Evolutionary conservation across 2,329 filamentous ascomycete genomes (phyloP).

Genomic region (Teratosphaeria gauchensis): DNA sequence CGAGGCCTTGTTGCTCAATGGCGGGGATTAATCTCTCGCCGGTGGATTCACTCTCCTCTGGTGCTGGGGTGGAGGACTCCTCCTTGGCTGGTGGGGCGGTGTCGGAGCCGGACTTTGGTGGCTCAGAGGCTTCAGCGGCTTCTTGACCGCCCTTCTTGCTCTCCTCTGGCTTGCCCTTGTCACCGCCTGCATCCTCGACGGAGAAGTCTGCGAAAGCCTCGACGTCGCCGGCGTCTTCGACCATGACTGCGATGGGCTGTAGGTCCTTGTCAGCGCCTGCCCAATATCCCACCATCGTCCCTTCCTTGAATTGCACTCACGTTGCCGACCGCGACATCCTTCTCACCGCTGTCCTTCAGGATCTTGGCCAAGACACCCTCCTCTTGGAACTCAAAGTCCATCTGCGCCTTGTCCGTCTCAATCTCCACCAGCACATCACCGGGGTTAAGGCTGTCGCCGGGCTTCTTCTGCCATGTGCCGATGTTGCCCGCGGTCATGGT

Average conservation of each 20-base stretch:
- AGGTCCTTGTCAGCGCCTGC: background rate
- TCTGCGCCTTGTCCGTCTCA: conserved; percentile 99
- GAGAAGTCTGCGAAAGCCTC: conserved; percentile 82
- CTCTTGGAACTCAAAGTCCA: conserved; percentile 99
- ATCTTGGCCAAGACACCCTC: conserved; percentile 93
- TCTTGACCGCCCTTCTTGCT: conserved; percentile 54
- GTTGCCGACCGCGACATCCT: conserved; percentile 88
- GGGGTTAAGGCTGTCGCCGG: conserved; percentile 74
- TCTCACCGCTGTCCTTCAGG: conserved; percentile 82
- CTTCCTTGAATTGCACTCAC: conserved; percentile 50
- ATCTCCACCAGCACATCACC: conserved; percentile 78
- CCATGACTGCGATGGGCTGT: conserved; percentile 89
- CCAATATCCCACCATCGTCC: background rate
- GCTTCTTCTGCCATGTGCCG: conserved; percentile 95
- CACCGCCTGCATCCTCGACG: conserved; percentile 81
- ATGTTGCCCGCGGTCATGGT: conserved; percentile 98
- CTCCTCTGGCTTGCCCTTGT: conserved; percentile 53
- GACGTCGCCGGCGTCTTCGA: conserved; percentile 84
- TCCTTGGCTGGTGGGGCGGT: conserved; percentile 49
- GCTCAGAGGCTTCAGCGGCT: conserved; percentile 52
- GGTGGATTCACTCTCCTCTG: conserved; percentile 62
- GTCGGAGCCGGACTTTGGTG: conserved; percentile 46
- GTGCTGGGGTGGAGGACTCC: conserved; percentile 39
- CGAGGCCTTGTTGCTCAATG: conserved; percentile 71
- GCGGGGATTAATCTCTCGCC: conserved; percentile 71